Conservation (phyloP, 2,329 filamentous ascomycete species). For the Furcasterigmium furcatum region DNA sequence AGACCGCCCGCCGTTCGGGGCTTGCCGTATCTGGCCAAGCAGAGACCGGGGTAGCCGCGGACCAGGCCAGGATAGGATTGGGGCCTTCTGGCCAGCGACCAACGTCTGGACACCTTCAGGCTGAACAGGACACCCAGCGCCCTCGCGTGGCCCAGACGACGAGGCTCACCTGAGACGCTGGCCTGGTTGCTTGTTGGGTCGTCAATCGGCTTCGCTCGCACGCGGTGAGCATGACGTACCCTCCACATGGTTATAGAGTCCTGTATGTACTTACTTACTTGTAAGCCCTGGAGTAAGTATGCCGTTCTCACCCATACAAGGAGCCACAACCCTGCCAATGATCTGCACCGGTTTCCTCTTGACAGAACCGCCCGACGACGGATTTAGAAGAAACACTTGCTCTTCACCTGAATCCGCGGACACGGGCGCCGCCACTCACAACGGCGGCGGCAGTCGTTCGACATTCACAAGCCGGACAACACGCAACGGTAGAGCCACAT, state of each 20-base stretch:
- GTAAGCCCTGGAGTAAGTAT: too few relatives aligned
- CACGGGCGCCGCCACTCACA: too few relatives aligned
- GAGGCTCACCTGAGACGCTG: background rate
- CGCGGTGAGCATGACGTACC: background rate
- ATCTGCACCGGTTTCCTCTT: background rate
- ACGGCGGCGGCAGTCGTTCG: too few relatives aligned
- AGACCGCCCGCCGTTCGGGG: background rate
- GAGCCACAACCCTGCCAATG: background rate
- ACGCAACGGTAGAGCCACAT: background rate
- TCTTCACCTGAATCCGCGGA: slow-evolving; percentile 17
- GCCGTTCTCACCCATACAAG: too few relatives aligned
- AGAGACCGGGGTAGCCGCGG: background rate
- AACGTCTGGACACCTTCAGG: too few relatives aligned
- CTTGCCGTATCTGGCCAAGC: background rate
- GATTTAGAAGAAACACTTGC: background rate
- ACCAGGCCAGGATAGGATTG: too few relatives aligned
- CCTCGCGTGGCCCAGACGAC: too few relatives aligned
- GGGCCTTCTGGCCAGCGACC: too few relatives aligned
- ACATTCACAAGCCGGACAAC: background rate
- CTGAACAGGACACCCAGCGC: too few relatives aligned
- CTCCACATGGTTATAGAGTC: background rate
- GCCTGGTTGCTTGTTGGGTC: background rate
- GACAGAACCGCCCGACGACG: background rate
- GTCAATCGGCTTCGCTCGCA: background rate
- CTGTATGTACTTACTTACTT: too few relatives aligned